Percentiles rank a stretch among this genome's conserved stretches.
phyloP scores from a whole-genome alignment of 768 basidiomycete species.

The Panaeolus cyanescens region DNA sequence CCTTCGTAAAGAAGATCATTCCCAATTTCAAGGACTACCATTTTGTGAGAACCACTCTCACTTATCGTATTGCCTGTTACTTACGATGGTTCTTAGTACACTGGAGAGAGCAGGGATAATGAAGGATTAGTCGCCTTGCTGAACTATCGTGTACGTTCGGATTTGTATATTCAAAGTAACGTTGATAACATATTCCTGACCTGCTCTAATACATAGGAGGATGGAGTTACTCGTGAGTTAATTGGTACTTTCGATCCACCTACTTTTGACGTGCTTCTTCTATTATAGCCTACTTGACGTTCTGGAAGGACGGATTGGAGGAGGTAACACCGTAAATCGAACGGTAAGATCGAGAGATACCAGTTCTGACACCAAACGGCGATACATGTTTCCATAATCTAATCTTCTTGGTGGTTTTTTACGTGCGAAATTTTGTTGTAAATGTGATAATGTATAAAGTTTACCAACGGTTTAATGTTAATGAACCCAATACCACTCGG shows the following conservation, averaged over 20 bases:
- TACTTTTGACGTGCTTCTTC: slow-evolving; percentile 13
- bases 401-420: slow-evolving; percentile 9
- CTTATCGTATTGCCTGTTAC: not conserved
- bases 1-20: slow-evolving; percentile 86
- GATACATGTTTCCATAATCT: slow-evolving; percentile 6
- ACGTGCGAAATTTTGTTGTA: not conserved
- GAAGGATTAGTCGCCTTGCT: slow-evolving; percentile 94
- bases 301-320: slow-evolving; percentile 96
- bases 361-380: slow-evolving; percentile 1
- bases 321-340: slow-evolving; percentile 60
- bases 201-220: slow-evolving; percentile 46
- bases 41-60: slow-evolving; percentile 58
- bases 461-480: too few relatives aligned
- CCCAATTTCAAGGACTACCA: slow-evolving; percentile 92
- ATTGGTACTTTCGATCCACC: not conserved
- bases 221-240: slow-evolving; percentile 78
- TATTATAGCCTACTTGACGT: slow-evolving; percentile 82
- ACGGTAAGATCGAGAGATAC: slow-evolving; percentile 1
- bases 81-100: slow-evolving; percentile 48
- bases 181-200: not conserved
- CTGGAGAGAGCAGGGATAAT: slow-evolving; percentile 74
- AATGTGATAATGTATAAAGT: not conserved
- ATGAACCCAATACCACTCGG: too few relatives aligned
- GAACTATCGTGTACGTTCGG: slow-evolving; percentile 87
- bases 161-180: not conserved